Conservation (phyloP, 805 yeast species). For the Maudiozyma saulgeensis region DNA sequence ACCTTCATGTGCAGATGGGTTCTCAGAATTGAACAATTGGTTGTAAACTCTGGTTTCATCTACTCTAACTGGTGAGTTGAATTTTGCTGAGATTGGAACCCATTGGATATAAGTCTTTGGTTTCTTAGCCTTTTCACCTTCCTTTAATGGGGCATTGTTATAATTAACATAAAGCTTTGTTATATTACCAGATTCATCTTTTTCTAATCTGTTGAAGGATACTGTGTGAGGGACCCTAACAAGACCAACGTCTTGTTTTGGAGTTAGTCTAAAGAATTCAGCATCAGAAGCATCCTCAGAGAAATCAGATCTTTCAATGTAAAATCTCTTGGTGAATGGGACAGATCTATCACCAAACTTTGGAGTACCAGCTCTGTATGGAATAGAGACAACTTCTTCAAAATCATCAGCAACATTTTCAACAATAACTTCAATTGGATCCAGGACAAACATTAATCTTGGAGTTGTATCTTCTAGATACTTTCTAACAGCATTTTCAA, state of each 20-base stretch:
- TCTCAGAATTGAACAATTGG: conserved; percentile 81
- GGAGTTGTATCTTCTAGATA: conserved; percentile 88
- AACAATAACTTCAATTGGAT: conserved; percentile 74
- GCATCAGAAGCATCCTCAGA: conserved; percentile 46
- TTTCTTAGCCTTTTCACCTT: conserved; percentile 40
- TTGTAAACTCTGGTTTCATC: conserved; percentile 80
- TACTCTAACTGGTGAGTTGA: conserved; percentile 54
- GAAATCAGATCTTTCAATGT: conserved; percentile 84
- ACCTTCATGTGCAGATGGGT: conserved; percentile 79
- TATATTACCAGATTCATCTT: conserved; percentile 48
- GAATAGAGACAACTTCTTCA: conserved; percentile 62
- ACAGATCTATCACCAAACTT: conserved; percentile 68
- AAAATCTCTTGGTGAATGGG: conserved; percentile 67
- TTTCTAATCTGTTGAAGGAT: conserved; percentile 58
- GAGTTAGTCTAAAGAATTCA: conserved; percentile 89
- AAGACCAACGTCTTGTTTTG: conserved; percentile 89
- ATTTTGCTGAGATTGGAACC: conserved; percentile 65
- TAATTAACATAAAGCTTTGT: conserved; percentile 69
- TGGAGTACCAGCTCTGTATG: conserved; percentile 81
- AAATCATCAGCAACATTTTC: conserved; percentile 74
- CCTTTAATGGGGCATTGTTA: conserved; percentile 38
- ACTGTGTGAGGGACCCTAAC: conserved; percentile 83
- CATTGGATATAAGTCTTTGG: conserved; percentile 97
- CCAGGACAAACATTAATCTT: conserved; percentile 83
- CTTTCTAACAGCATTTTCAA: conserved; percentile 80